These are phyloP conservation scores for Monascus purpureus DNA, from an alignment of 495 filamentous ascomycete species.

Conservation along the genomic window DNA sequence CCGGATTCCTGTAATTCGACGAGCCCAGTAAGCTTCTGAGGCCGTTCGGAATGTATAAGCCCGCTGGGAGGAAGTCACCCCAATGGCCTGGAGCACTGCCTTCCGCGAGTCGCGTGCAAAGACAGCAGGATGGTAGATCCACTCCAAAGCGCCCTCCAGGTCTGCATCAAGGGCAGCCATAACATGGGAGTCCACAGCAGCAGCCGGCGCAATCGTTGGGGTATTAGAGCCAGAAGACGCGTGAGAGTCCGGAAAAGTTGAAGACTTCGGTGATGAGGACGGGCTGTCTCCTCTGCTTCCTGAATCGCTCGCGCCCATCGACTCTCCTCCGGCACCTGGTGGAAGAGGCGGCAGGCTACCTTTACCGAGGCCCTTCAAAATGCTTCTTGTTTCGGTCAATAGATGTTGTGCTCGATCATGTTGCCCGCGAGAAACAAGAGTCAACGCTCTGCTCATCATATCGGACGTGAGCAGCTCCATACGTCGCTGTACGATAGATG, in stretches of 20 bases:
- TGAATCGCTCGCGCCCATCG: conserved; percentile 18
- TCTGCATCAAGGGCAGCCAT: conserved; percentile 83
- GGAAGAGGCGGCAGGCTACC: conserved; percentile 90
- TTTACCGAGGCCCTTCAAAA: conserved; percentile 90
- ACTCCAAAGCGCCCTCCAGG: conserved; percentile 86
- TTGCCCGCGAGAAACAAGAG: conserved; percentile 79
- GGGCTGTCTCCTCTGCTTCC: conserved; percentile 26
- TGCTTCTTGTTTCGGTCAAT: conserved; percentile 83
- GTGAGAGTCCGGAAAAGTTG: conserved; percentile 30
- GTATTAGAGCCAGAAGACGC: conserved; percentile 29
- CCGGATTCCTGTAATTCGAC: conserved; percentile 63
- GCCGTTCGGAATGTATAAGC: conserved; percentile 88
- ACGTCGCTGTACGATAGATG: conserved; percentile 85
- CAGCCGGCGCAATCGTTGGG: conserved; percentile 47
- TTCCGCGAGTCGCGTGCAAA: conserved; percentile 93
- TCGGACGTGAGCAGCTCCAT: conserved; percentile 98
- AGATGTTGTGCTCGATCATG: conserved; percentile 88
- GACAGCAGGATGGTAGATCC: conserved; percentile 94
- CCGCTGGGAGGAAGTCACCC: conserved; percentile 86
- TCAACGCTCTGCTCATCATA: conserved; percentile 89
- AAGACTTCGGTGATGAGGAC: conserved; percentile 24
- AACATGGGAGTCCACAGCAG: conserved; percentile 62
- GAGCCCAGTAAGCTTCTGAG: conserved; percentile 74
- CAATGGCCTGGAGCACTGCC: conserved; percentile 90
- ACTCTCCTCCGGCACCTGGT: conserved; percentile 24